phyloP scores from a whole-genome alignment of 768 basidiomycete genomes.

The Tylopilus sp. region DNA sequence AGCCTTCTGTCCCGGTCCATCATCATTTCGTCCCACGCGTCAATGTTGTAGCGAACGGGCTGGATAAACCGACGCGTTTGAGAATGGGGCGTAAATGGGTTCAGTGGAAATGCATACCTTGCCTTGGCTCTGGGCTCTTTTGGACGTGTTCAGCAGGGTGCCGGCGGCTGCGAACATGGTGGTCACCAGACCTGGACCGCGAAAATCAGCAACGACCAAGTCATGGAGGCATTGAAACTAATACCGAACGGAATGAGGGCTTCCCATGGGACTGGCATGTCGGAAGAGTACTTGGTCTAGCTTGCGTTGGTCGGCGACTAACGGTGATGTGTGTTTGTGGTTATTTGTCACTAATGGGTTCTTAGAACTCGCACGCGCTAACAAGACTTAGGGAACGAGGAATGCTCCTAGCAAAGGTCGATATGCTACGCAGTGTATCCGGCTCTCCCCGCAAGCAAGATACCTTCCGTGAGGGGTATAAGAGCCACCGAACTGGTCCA shows the following conservation, averaged over 20 bases:
- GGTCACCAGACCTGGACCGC: constrained; percentile 68
- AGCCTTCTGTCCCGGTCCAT: constrained; percentile 86
- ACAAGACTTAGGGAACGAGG: no score
- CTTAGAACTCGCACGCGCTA: no score
- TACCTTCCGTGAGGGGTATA: constrained; percentile 8
- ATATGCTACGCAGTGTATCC: neutral
- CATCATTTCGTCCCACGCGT: constrained; percentile 95
- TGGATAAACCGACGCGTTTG: constrained; percentile 28
- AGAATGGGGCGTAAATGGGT: neutral
- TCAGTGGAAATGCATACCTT: constrained; percentile 52
- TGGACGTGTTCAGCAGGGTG: constrained; percentile 77
- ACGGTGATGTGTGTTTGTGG: constrained; percentile 16
- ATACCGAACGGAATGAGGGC: constrained; percentile 93
- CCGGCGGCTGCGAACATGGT: constrained; percentile 89
- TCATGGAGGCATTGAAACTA: no score
- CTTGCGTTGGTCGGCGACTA: neutral
- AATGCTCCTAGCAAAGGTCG: neutral
- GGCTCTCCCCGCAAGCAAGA: neutral
- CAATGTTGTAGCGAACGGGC: constrained; percentile 83
- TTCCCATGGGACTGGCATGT: constrained; percentile 97
- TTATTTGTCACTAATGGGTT: constrained; percentile 15
- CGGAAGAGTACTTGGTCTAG: constrained; percentile 13
- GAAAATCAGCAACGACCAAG: constrained; percentile 4
- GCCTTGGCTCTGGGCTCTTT: constrained; percentile 81
- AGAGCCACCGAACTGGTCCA: neutral